These are phyloP conservation scores for Biscutella laevigata DNA, from an alignment of 441 rosid genomes.

Conservation along the genomic window DNA sequence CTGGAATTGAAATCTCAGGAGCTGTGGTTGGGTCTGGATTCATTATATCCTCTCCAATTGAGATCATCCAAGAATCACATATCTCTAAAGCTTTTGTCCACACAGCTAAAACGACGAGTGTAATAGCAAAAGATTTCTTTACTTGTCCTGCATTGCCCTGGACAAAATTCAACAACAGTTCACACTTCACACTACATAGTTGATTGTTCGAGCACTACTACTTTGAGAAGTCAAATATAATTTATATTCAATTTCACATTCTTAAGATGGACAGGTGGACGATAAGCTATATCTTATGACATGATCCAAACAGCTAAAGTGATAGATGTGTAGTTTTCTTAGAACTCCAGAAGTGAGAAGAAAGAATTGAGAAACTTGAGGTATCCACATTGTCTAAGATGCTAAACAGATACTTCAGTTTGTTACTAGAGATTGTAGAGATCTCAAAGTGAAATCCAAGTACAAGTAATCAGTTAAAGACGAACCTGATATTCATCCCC, in stretches of 20 bases:
- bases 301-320: too few species aligned
- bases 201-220: too few species aligned
- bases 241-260: too few species aligned
- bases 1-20: slow-evolving; percentile 21
- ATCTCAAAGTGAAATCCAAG: background rate
- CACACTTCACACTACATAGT: too few species aligned
- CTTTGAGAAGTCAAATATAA: too few species aligned
- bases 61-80: slow-evolving; percentile 46
- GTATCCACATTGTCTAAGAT: background rate
- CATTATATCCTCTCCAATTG: slow-evolving; percentile 27
- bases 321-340: too few species aligned
- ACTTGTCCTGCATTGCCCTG: slow-evolving; percentile 53
- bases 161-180: too few species aligned
- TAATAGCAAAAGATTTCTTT: slow-evolving; percentile 62
- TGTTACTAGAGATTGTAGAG: background rate
- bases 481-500: slow-evolving; percentile 86
- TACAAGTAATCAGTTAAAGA: background rate
- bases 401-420: background rate
- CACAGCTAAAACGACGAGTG: slow-evolving; percentile 58
- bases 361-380: background rate
- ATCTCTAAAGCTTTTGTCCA: slow-evolving; percentile 61
- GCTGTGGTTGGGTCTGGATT: slow-evolving; percentile 13
- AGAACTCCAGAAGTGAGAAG: background rate
- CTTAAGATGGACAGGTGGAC: too few species aligned
- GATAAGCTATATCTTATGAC: too few species aligned